Evolutionary conservation across 805 yeast species (phyloP).

Genomic region (Sporopachydermia quercuum): DNA sequence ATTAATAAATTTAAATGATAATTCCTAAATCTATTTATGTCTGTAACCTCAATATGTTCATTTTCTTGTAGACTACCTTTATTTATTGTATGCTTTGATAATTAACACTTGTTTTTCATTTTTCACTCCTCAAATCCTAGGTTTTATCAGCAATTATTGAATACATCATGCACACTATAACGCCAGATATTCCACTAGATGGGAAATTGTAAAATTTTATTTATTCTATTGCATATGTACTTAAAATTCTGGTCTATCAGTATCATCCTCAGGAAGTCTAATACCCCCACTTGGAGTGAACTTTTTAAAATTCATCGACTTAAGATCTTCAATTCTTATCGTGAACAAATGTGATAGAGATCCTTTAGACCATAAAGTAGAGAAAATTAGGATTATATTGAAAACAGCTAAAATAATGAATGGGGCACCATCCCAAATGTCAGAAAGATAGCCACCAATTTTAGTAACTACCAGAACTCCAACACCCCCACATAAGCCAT

Average conservation of each 20-base stretch:
- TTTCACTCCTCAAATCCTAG: too few relatives aligned
- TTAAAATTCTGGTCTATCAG: background rate
- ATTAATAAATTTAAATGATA: background rate
- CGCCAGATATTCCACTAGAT: too few relatives aligned
- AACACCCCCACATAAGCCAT: constrained; percentile 51
- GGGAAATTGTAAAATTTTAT: too few relatives aligned
- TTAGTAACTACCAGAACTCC: constrained; percentile 49
- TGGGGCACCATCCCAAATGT: constrained; percentile 41
- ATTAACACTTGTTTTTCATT: too few relatives aligned
- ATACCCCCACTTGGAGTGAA: background rate
- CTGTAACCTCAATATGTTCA: too few relatives aligned
- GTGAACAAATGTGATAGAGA: background rate
- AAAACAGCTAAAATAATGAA: constrained; percentile 37
- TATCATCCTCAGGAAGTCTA: constrained; percentile 1
- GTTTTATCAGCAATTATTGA: too few relatives aligned
- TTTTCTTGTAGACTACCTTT: too few relatives aligned
- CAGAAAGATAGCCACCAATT: constrained; percentile 48
- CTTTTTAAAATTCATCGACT: background rate
- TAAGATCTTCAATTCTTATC: background rate
- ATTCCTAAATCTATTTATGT: background rate
- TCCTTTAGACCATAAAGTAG: constrained; percentile 7
- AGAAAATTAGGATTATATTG: constrained; percentile 15
- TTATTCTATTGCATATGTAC: too few relatives aligned
- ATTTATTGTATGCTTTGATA: too few relatives aligned
- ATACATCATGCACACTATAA: too few relatives aligned